Conservation (phyloP, 441 rosid genomes). For the Adansonia madagascariensis region DNA sequence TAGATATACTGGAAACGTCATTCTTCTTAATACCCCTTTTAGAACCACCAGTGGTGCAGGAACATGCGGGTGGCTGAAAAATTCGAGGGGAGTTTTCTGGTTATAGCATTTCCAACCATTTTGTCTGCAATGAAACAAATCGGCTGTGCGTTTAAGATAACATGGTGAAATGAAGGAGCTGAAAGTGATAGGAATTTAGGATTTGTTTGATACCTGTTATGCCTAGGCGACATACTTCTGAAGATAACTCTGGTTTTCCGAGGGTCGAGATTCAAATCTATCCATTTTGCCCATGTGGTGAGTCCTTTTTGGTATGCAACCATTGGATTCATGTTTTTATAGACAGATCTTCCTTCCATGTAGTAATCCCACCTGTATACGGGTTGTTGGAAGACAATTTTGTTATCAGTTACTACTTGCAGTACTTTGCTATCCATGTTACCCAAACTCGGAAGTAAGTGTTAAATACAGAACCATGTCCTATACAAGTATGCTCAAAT, state of each 20-base stretch:
- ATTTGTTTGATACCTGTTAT: slow-evolving; percentile 54
- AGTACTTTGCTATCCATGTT: too few relatives aligned
- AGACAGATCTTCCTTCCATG: slow-evolving; percentile 65
- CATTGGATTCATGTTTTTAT: slow-evolving; percentile 78
- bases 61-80: slow-evolving; percentile 57
- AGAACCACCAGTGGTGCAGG: slow-evolving; percentile 67
- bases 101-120: slow-evolving; percentile 89
- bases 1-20: slow-evolving; percentile 74
- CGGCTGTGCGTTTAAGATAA: background rate
- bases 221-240: slow-evolving; percentile 86
- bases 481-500: too few relatives aligned
- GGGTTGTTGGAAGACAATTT: background rate
- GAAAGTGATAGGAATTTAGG: background rate
- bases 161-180: background rate
- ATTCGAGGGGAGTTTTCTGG: slow-evolving; percentile 66
- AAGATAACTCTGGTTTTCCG: slow-evolving; percentile 73
- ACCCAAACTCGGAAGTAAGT: background rate
- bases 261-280: slow-evolving; percentile 81
- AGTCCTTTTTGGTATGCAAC: slow-evolving; percentile 83
- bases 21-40: slow-evolving; percentile 64
- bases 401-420: background rate
- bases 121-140: slow-evolving; percentile 44
- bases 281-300: slow-evolving; percentile 90
- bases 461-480: background rate
- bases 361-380: slow-evolving; percentile 85